A percentile compares a stretch with the other conserved stretches of the same genome.
Conservation (phyloP, 331 rosid species). For the Arachis monticola region DNA sequence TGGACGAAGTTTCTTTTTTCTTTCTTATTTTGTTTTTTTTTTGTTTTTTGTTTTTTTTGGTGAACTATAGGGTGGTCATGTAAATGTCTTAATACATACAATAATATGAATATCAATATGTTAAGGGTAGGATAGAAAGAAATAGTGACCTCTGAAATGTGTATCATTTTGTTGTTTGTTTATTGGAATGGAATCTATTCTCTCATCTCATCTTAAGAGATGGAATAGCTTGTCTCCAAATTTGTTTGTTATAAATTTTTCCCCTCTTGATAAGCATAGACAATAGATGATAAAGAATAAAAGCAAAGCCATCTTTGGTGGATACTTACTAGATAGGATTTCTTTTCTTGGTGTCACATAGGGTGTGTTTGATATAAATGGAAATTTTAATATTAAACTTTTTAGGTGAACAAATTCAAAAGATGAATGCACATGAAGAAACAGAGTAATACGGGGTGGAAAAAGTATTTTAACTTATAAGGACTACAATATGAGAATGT, state of each 20-base stretch:
- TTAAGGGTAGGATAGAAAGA: conserved; percentile 35
- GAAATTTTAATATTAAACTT: background rate
- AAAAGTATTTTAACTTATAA: too few relatives aligned
- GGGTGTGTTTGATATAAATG: background rate
- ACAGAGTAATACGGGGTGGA: too few relatives aligned
- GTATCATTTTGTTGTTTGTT: conserved; percentile 17
- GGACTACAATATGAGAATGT: too few relatives aligned
- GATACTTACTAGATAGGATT: background rate
- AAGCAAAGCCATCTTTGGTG: background rate
- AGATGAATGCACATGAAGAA: background rate
- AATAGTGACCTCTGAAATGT: conserved; percentile 9
- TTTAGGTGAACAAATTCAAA: background rate
- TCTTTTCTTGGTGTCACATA: too few relatives aligned
- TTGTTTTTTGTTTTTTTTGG: too few relatives aligned
- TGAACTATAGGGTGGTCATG: conserved; percentile 42
- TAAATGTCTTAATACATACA: conserved; percentile 45
- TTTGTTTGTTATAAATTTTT: too few relatives aligned
- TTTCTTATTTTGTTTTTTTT: too few relatives aligned
- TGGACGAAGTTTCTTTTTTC: conserved; percentile 31
- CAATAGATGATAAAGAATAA: background rate
- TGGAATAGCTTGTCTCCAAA: too few relatives aligned
- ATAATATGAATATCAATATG: conserved; percentile 16
- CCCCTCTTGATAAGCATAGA: too few relatives aligned
- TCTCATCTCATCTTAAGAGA: background rate
- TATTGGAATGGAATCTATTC: conserved; percentile 30